Evolutionary conservation across 495 filamentous ascomycete genomes (phyloP).

Genomic region (Penicillium manginii): DNA sequence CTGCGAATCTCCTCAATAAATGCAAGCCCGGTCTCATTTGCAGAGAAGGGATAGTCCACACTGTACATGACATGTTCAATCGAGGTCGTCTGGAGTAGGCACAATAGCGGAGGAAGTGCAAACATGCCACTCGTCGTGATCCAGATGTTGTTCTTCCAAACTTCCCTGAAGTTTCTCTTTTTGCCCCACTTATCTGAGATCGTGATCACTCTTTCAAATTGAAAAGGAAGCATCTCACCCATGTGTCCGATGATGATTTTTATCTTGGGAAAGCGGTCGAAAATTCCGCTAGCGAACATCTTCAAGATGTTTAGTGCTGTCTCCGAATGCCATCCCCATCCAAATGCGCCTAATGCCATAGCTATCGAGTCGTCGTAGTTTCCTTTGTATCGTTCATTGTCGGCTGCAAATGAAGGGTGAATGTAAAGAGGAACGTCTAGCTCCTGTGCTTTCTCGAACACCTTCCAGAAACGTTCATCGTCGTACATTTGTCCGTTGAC

Average conservation of each 20-base stretch:
- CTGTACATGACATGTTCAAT: too few species aligned
- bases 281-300: not conserved
- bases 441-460: not conserved
- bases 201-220: not conserved
- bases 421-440: not conserved
- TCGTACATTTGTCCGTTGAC: not conserved
- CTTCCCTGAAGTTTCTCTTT: too few species aligned
- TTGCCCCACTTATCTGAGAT: too few species aligned
- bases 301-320: not conserved
- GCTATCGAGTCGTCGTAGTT: not conserved
- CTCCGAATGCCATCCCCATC: not conserved
- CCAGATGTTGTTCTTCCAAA: too few species aligned
- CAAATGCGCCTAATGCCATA: not conserved
- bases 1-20: not conserved
- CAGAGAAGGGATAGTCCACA: too few species aligned
- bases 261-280: not conserved
- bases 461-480: not conserved
- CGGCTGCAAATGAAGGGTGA: not conserved
- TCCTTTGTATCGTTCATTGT: not conserved
- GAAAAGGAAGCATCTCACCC: not conserved
- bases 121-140: too few species aligned
- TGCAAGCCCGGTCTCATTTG: not conserved
- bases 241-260: too few species aligned
- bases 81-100: too few species aligned
- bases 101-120: too few species aligned